Percentiles rank a stretch among this genome's conserved stretches.
Conservation (phyloP, 257 asterid species). For the Capsicum baccatum region DNA sequence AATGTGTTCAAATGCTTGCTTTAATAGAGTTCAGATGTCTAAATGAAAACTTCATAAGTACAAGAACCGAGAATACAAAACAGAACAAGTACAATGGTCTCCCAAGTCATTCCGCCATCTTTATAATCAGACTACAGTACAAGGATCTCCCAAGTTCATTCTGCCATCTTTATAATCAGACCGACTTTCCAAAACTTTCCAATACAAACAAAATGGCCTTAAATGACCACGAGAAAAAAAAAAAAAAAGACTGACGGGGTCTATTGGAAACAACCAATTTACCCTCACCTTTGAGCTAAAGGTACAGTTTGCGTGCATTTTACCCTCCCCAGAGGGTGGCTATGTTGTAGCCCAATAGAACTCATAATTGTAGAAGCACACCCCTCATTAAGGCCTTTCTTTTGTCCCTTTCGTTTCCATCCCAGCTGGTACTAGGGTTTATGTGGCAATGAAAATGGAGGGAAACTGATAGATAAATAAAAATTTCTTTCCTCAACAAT, state of each 20-base stretch:
- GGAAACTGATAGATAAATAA: not conserved
- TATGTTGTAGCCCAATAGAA: not conserved
- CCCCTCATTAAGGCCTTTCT: not conserved
- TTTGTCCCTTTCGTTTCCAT: not conserved
- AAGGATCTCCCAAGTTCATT: not conserved
- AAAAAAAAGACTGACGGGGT: no score
- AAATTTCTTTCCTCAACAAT: slow-evolving; percentile 23
- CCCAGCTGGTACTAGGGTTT: not conserved
- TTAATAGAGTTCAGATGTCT: not conserved
- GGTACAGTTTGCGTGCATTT: no score
- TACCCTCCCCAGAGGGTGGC: no score
- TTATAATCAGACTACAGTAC: not conserved
- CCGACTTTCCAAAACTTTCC: not conserved
- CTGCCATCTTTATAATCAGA: not conserved
- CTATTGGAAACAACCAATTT: no score
- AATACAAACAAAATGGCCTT: not conserved
- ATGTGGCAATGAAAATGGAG: not conserved
- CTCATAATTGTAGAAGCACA: slow-evolving; percentile 3
- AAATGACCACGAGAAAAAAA: not conserved
- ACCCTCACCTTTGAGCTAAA: no score
- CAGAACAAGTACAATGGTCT: not conserved
- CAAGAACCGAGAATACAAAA: not conserved
- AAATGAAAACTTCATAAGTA: not conserved
- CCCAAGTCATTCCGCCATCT: not conserved
- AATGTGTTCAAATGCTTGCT: not conserved